phyloP scores from a whole-genome alignment of 2,329 filamentous ascomycete genomes.

The Fusarium sulawesiense region DNA sequence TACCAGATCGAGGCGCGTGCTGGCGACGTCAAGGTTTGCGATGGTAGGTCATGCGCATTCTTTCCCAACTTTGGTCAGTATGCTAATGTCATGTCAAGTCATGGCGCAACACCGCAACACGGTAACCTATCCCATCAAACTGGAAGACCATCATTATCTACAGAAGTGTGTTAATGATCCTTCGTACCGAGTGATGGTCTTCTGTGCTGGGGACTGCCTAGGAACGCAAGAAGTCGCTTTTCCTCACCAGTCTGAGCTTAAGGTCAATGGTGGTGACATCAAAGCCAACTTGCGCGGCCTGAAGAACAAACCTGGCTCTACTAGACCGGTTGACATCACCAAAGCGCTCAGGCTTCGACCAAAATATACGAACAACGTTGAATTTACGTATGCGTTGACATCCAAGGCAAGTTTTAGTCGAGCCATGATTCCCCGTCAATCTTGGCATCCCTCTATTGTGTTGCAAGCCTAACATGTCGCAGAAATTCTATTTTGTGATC shows the following conservation, averaged over 20 bases:
- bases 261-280: conserved; percentile 87
- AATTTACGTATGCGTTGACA: conserved; percentile 93
- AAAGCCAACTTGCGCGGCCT: conserved; percentile 94
- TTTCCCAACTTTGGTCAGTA: not conserved
- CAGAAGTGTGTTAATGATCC: conserved; percentile 69
- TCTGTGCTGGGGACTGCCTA: conserved; percentile 76
- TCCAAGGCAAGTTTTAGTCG: conserved; percentile 72
- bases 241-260: conserved; percentile 91
- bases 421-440: conserved; percentile 28
- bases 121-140: conserved; percentile 57
- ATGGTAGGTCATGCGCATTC: conserved; percentile 66
- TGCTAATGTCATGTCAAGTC: conserved; percentile 52
- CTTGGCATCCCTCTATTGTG: conserved; percentile 32
- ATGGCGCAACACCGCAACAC: conserved; percentile 67
- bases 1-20: conserved; percentile 77
- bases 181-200: conserved; percentile 81
- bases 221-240: conserved; percentile 84
- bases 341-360: conserved; percentile 75
- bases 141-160: conserved; percentile 64
- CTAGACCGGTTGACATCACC: conserved; percentile 92
- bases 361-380: conserved; percentile 79
- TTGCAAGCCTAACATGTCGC: conserved; percentile 32
- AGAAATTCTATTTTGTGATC: conserved; percentile 79
- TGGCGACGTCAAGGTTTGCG: conserved; percentile 73
- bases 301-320: conserved; percentile 96